Evolutionary conservation across 768 basidiomycete genomes (phyloP), one percentile per base, ranked within the genome.

Genomic region (Leucocoprinus sp.): DNA sequence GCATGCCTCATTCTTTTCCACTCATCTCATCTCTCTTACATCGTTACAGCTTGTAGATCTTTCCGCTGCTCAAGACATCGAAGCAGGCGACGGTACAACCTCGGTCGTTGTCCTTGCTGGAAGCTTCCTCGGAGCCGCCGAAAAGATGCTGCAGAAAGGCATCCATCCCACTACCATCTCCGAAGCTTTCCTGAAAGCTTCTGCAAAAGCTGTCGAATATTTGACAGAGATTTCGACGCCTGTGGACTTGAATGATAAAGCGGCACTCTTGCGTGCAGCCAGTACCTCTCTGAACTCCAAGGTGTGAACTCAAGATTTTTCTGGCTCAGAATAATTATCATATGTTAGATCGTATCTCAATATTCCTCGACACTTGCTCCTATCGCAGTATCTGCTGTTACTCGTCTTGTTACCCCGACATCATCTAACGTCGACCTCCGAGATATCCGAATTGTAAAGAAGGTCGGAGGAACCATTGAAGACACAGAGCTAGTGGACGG

Each of bases 321-420:
- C 14, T 9, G 5, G 17, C 8, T 2, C 18, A 1, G 19, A 43
- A 38, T 44, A 33, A 22, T 52, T 12, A 9, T 42, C 12, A 23
- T 22, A 43, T 21, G 37, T 17, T 58, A 97, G 93, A 96, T 99
- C 55, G 96, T 98, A 33, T 98, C 96, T 14, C 96, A 98, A 75
- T 98, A 98, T 63, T 98, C 96, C 3, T 89, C 93, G 9, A 93
- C 89, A 28, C 76, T 99, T 52, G 90, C 96, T n/a, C 96, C 96
- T 29, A 99, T 98, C 54, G 96, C 96, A 12, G 96, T 99, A n/a
- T 75, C 82, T 42, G 93, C 95, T 22, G 96, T 99, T 33, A 90
- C 85, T 17, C 87, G 93, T 50, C 78, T 99, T 31, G 81, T 89
- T 37, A 89, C 89, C 0, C 75, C 89, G 0, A 81, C 84, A 4